Evolutionary conservation across 1,139 yeast species (phyloP), one percentile per base, ranked within the genome.

Genomic region (Protomyces inouyei): DNA sequence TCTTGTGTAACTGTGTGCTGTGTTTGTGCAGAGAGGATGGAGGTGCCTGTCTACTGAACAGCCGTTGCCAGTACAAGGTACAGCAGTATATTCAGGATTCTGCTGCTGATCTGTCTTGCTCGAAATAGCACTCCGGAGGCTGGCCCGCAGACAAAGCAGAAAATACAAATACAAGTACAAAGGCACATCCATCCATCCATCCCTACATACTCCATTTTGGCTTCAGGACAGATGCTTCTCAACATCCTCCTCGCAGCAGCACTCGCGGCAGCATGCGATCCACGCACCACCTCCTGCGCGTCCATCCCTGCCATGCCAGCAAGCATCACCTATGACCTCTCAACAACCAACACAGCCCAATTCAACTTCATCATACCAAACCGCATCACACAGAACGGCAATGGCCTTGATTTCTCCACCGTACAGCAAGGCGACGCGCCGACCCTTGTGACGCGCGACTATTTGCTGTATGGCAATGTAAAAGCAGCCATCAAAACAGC

Each of bases 391-490:
- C 53, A 38, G 35, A 35, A 35, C 25, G 63, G 63, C 35, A 8
- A 51, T 23, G 46, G 55, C 36, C 51, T 60, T 25, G 52, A 25
- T 52, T 70, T 91, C 65, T 90, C 92, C 67, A 88, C 92, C 96
- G 93, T 93, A 52, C 81, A 85, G 68, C 74, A 83, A 63, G 77
- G 91, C n/a, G 80, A 83, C 60, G 97, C 97, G 74, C 83, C 96
- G 9, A 93, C 90, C 63, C 74, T 91, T 46, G 86, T 96, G 0
- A 87, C 96, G 2, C 83, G 95, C 8, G 81, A 84, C 71, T 89
- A 83, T 74, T 76, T 91, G 65, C 91, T 96, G 96, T 91, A 87
- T 75, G 98, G 97, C 65, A 87, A 85, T 73, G 81, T 89, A 46
- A 77, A 84, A 52, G 86, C 88, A 53, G 82, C 80, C 38, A 72